Evolutionary conservation across 2,329 filamentous ascomycete species (phyloP).

Genomic region (Ustulina deusta): DNA sequence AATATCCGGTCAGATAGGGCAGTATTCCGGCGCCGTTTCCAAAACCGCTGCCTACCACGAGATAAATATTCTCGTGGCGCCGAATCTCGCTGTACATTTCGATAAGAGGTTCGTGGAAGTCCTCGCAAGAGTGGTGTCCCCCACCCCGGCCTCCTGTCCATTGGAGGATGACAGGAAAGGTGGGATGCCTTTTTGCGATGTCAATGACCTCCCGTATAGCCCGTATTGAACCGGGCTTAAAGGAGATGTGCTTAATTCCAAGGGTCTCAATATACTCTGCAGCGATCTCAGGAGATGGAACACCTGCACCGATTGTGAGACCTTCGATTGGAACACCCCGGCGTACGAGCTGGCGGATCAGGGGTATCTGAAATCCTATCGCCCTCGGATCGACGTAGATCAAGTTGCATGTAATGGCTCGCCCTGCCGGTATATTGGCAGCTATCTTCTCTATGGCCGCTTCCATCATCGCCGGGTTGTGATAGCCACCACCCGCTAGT

Average conservation of each 20-base stretch:
- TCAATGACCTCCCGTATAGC: constrained; percentile 91
- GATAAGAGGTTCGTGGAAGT: constrained; percentile 91
- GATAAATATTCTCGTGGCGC: constrained; percentile 84
- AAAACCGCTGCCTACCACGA: constrained; percentile 91
- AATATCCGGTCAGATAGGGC: constrained; percentile 88
- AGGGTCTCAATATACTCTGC: constrained; percentile 94
- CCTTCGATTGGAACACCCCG: constrained; percentile 93
- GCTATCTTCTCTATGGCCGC: constrained; percentile 88
- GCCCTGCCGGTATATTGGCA: constrained; percentile 82
- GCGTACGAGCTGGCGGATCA: constrained; percentile 81
- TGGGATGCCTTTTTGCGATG: constrained; percentile 89
- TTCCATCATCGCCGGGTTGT: constrained; percentile 83
- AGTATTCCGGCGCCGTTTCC: constrained; percentile 91
- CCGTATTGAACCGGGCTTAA: constrained; percentile 91
- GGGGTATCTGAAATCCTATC: constrained; percentile 91
- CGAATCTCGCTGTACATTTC: constrained; percentile 92
- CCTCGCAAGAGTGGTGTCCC: constrained; percentile 93
- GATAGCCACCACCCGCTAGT: constrained; percentile 90
- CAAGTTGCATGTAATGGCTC: constrained; percentile 88
- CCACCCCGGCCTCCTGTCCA: constrained; percentile 96
- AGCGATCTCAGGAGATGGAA: constrained; percentile 91
- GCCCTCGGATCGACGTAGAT: constrained; percentile 91
- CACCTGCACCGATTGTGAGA: constrained; percentile 90
- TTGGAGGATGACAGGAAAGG: constrained; percentile 89
- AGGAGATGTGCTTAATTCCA: constrained; percentile 90